Evolutionary conservation across 2,329 filamentous ascomycete genomes (phyloP).

Genomic region (Volutella citrinella): DNA sequence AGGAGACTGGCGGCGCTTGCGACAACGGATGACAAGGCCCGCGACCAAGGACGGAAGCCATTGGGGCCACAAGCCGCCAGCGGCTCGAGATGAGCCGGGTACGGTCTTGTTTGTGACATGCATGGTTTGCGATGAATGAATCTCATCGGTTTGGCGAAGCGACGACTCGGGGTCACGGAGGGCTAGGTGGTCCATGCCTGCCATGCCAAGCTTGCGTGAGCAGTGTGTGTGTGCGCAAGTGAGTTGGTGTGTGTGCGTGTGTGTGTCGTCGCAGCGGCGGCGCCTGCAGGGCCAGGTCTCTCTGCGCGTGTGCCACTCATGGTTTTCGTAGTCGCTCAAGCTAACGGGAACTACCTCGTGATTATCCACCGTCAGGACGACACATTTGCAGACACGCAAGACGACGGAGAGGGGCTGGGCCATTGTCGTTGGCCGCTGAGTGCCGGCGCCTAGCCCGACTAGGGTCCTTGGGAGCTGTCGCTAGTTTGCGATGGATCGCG

Average conservation of each 20-base stretch:
- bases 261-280: conserved; percentile 13
- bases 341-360: conserved; percentile 8
- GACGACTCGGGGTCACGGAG: too few relatives aligned
- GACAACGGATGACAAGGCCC: conserved; percentile 3
- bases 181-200: too few relatives aligned
- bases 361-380: conserved; percentile 1
- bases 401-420: conserved; percentile 20
- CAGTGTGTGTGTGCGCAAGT: conserved; percentile 11
- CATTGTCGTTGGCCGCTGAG: conserved; percentile 22
- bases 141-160: conserved; percentile 19
- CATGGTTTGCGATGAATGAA: conserved; percentile 12
- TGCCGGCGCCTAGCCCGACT: conserved; percentile 25
- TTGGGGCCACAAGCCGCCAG: conserved; percentile 10
- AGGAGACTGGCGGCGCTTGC: conserved; percentile 13
- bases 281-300: conserved; percentile 4
- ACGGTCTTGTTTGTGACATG: too few relatives aligned
- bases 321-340: conserved; percentile 6
- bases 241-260: conserved; percentile 14
- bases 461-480: conserved; percentile 22
- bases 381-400: conserved; percentile 2
- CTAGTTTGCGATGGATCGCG: conserved; percentile 22
- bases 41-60: too few relatives aligned
- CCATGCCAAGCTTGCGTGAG: too few relatives aligned
- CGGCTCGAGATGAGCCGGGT: too few relatives aligned
- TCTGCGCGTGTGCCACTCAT: conserved; percentile 9